Base-by-base conservation (phyloP, 129 eudicot genomes). In the Flaveria sonorensis region DNA sequence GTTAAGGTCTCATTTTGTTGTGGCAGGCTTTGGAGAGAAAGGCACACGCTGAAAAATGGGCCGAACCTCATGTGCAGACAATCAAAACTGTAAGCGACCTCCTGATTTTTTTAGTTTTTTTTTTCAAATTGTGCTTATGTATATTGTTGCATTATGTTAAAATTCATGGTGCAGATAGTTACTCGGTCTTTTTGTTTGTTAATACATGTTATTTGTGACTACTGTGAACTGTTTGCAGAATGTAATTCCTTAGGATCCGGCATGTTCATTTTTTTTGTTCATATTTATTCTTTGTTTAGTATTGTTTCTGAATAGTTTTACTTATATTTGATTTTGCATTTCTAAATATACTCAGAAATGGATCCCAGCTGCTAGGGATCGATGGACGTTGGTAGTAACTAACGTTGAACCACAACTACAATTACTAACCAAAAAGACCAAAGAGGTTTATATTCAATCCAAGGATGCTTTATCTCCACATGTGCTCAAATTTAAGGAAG, bases 291-390 rank as follows among this genome's bases (percentile, higher is more conserved):
- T n/a, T n/a, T 57, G 59, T 45, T 56, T 28, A 6, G 11, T 57
- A 0, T 3, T n/a, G 13, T 60, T 57, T 28, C 26, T 69, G 60
- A 53, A 11, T 9, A 36, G 56, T 61, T 12, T 12, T 28, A 56
- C 18, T 70, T 59, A 47, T 59, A 5, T 57, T 14, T n/a, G 43
- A 53, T 18, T 26, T 24, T 66, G 15, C n/a, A n/a, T 32, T 51
- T 62, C 3, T 62, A 24, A 32, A 40, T 43, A 55, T 64, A 21
- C 53, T 15, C 77, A 88, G 96, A 84, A 82, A 66, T 86, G 85
- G 89, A 74, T 86, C 56, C 96, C 93, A 43, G 79, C 85, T 48
- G 74, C 88, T 45, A 83, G 83, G 80, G 88, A 91, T 75, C 77
- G 77, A 28, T 88, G 87, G 87, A 68, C 64, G 43, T 53, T 76